phyloP scores from a whole-genome alignment of 305 asterid species.

The Fraxinus sp. region DNA sequence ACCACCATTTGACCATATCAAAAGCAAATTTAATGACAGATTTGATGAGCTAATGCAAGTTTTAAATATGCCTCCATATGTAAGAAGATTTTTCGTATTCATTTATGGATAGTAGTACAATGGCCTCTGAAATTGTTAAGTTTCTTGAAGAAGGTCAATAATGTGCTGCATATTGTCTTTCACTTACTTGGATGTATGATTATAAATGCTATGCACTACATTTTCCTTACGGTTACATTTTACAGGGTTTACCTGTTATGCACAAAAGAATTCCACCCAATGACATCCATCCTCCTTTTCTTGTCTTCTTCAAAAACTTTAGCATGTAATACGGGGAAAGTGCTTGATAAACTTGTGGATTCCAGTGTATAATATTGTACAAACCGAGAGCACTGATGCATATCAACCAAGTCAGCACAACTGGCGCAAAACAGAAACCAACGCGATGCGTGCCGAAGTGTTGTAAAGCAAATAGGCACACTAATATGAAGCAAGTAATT shows the following conservation, averaged over 20 bases:
- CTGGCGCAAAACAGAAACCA: constrained; percentile 82
- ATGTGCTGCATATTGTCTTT: neutral
- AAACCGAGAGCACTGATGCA: constrained; percentile 84
- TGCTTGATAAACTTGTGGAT: constrained; percentile 77
- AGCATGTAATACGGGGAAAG: constrained; percentile 88
- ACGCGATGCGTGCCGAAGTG: constrained; percentile 91
- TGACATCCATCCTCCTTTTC: constrained; percentile 95
- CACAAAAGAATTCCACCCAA: constrained; percentile 91
- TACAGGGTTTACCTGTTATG: constrained; percentile 69
- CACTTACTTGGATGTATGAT: neutral
- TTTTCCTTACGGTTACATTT: neutral
- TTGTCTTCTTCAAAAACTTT: constrained; percentile 81
- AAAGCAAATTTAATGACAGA: neutral
- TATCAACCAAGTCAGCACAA: constrained; percentile 72
- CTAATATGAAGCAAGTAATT: constrained; percentile 85
- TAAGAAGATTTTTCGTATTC: too few species aligned
- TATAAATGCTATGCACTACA: neutral
- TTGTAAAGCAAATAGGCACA: constrained; percentile 88
- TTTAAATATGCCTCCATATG: too few species aligned
- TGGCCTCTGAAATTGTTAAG: neutral
- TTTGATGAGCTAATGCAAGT: neutral
- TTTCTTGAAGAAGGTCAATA: neutral
- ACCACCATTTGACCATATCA: neutral
- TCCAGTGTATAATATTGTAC: constrained; percentile 82
- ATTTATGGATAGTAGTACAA: too few species aligned